A percentile compares a stretch with the other conserved stretches of the same genome.
These are phyloP conservation scores for Alternaria alternata DNA, from an alignment of 2,329 filamentous ascomycete genomes.

Conservation along the genomic window DNA sequence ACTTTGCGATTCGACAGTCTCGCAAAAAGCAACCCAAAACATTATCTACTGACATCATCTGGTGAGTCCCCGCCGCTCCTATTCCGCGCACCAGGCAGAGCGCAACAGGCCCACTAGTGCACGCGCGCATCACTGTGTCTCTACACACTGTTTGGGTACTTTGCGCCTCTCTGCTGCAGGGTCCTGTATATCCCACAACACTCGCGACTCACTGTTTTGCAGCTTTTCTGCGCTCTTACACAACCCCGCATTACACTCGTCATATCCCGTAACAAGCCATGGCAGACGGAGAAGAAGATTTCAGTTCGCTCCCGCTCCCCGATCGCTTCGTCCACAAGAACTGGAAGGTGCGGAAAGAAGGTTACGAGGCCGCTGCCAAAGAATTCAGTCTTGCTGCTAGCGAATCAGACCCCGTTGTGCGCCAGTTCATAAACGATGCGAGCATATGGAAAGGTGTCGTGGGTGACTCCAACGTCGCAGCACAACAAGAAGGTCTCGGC, in stretches of 20 bases:
- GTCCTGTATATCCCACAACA: neutral
- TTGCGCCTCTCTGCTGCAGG: neutral
- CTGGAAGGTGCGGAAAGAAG: conserved; percentile 97
- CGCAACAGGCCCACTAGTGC: conserved; percentile 12
- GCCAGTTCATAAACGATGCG: conserved; percentile 85
- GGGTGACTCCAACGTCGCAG: conserved; percentile 93
- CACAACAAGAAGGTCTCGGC: conserved; percentile 89
- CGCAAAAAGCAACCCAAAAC: neutral
- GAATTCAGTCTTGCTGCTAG: conserved; percentile 84
- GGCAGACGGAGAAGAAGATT: conserved; percentile 86
- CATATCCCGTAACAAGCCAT: conserved; percentile 57
- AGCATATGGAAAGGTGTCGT: conserved; percentile 91
- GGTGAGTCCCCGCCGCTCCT: conserved; percentile 15
- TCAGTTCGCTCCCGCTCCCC: conserved; percentile 74
- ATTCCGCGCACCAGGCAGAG: neutral
- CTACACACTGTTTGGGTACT: neutral
- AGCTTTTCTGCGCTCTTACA: neutral
- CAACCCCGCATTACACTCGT: conserved; percentile 16
- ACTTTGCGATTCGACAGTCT: neutral
- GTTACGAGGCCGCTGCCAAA: conserved; percentile 91
- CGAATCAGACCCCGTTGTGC: conserved; percentile 85
- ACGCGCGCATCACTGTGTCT: conserved; percentile 3
- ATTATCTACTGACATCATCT: conserved; percentile 12
- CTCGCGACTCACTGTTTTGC: conserved; percentile 14
- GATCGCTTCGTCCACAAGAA: conserved; percentile 90